Conservation (phyloP, 768 basidiomycete species). For the Tephrocybe sp. region DNA sequence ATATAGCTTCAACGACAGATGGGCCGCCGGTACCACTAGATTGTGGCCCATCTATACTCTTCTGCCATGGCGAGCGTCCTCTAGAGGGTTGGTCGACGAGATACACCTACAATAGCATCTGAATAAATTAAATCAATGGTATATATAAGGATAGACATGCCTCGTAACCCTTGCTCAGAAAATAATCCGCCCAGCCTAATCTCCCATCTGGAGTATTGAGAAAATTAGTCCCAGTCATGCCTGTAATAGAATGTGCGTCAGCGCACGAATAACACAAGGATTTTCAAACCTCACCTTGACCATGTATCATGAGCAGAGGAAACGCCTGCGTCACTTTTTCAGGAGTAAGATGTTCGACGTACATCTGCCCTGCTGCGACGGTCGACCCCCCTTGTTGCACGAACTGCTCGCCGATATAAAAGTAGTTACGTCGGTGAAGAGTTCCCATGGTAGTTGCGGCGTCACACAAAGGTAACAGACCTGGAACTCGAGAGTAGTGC, state of each 20-base stretch:
- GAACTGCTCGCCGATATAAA: conserved; percentile 47
- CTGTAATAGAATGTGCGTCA: conserved; percentile 13
- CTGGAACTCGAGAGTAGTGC: neutral
- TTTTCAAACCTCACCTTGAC: conserved; percentile 27
- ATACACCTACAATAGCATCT: conserved; percentile 25
- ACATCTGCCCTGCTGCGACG: conserved; percentile 43
- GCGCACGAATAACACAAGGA: neutral
- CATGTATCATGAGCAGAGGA: conserved; percentile 47
- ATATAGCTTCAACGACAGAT: conserved; percentile 29
- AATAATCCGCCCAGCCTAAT: conserved; percentile 52
- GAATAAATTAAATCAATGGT: conserved; percentile 21
- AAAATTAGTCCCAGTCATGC: conserved; percentile 50
- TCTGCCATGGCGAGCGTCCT: conserved; percentile 41
- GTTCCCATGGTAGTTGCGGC: conserved; percentile 20
- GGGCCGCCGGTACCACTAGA: conserved; percentile 24
- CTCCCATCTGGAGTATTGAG: conserved; percentile 52
- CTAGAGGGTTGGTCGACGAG: conserved; percentile 43
- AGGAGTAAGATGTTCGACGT: conserved; percentile 48
- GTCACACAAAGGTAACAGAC: neutral
- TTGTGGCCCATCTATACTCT: conserved; percentile 31
- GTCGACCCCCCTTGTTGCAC: conserved; percentile 27
- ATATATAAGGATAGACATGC: conserved; percentile 22
- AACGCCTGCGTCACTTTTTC: conserved; percentile 29
- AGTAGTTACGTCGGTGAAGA: conserved; percentile 42
- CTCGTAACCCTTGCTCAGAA: conserved; percentile 46